A percentile compares a stretch with the other conserved stretches of the same genome.
phyloP scores from a whole-genome alignment of 257 asterid species.

The Solanum sejunctum region DNA sequence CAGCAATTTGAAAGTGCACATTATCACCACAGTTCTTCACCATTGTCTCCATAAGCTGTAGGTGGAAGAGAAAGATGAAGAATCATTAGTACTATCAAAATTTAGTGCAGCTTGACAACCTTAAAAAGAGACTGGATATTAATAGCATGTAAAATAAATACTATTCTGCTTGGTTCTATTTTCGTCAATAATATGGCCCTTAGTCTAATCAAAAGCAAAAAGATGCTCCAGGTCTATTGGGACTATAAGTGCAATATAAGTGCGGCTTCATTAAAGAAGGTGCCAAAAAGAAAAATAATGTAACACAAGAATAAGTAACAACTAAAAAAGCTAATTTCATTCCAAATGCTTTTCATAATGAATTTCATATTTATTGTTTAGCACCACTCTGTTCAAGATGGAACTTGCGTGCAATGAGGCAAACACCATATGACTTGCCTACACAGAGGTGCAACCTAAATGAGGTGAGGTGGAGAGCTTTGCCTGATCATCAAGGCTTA shows the following conservation, averaged over 20 bases:
- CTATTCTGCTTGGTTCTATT: neutral
- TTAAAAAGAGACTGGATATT: neutral
- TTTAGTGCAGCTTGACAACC: neutral
- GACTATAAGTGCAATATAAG: neutral
- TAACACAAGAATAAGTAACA: neutral
- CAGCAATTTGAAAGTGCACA: conserved; percentile 87
- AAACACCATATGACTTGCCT: neutral
- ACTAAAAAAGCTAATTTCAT: neutral
- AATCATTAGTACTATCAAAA: neutral
- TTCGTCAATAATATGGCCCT: neutral
- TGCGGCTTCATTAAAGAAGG: neutral
- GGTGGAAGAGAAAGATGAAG: neutral
- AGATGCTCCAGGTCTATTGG: neutral
- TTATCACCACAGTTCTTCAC: conserved; percentile 96
- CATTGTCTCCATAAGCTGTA: conserved; percentile 88
- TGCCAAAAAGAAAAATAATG: neutral
- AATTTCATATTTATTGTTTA: neutral
- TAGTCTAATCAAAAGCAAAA: neutral
- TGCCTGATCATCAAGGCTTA: neutral
- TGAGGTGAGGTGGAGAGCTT: neutral
- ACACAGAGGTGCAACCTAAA: neutral
- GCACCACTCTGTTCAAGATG: neutral
- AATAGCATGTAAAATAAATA: neutral
- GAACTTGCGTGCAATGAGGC: neutral
- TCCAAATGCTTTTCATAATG: neutral